These are phyloP conservation scores for Aphanomyces stellatus DNA, from an alignment of 352 stramenopile species.

Conservation along the genomic window DNA sequence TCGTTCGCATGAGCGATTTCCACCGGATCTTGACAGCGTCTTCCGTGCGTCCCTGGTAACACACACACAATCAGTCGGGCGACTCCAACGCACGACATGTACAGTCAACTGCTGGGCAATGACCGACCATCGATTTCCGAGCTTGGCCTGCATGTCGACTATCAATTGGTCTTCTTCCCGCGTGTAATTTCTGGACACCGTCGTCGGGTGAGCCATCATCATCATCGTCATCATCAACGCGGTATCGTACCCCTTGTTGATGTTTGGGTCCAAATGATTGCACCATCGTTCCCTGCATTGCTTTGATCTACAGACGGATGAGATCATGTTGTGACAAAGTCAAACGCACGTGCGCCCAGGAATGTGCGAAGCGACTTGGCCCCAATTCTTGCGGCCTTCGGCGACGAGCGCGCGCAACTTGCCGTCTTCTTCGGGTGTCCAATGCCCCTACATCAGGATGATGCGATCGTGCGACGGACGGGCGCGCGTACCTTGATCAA, in stretches of 20 bases:
- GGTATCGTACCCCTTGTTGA: conserved; percentile 79
- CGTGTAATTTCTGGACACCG: conserved; percentile 58
- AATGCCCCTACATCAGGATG: conserved; percentile 82
- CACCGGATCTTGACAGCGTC: conserved; percentile 91
- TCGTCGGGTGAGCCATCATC: background rate
- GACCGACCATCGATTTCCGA: conserved; percentile 89
- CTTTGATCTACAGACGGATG: conserved; percentile 62
- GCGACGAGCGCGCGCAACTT: conserved; percentile 78
- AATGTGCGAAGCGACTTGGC: conserved; percentile 74
- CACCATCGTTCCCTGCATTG: conserved; percentile 90
- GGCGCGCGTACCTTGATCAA: conserved; percentile 90
- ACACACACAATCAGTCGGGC: too few species aligned
- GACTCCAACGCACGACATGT: too few species aligned
- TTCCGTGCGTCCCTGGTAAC: conserved; percentile 73
- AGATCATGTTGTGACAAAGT: conserved; percentile 18
- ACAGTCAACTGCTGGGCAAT: conserved; percentile 87
- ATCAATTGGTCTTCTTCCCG: conserved; percentile 90
- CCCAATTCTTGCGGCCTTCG: conserved; percentile 87
- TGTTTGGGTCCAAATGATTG: conserved; percentile 88
- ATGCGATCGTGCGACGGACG: too few species aligned
- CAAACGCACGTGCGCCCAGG: conserved; percentile 64
- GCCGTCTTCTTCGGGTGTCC: conserved; percentile 85
- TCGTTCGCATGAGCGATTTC: conserved; percentile 85
- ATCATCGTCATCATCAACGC: too few species aligned
- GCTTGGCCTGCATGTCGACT: conserved; percentile 86